Base-by-base conservation (phyloP, 345 rosid genomes). In the Hibiscus mutabilis region DNA sequence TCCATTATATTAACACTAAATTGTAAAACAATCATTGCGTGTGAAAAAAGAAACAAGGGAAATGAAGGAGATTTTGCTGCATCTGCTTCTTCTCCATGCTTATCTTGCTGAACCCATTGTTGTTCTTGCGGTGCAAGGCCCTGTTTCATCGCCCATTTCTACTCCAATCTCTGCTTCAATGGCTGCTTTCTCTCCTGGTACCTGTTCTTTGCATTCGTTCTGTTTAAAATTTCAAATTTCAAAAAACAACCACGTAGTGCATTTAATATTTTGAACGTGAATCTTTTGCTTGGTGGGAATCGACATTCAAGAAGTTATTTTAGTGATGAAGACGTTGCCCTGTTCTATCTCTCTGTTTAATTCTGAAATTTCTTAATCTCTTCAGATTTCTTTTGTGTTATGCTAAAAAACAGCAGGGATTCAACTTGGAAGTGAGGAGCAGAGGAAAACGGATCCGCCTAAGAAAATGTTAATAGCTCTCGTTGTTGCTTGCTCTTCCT, bases 401-500 rank as follows among this genome's bases (percentile, higher is more conserved):
- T 55, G 25, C 27, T 55, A 10, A 19, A 19, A 55, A 25, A 55
- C 69, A 10, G 63, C 83, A 89, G 97, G 91, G 73, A 72, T 60
- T 78, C 80, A 76, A 40, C 42, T 67, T 70, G 89, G 79, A 58
- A 70, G 61, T 71, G 76, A 81, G 71, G 85, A 75, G 56, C 79
- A 75, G 44, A 75, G 81, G 12, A 49, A 49, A 31, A 79, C 75
- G 83, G 77, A 79, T 70, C 75, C 76, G 19, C 75, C 77, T 72
- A 84, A 75, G 82, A 90, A 78, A 75, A 71, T 82, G 51, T 55
- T 83, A 51, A 65, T 84, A 72, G 79, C 85, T 73, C 85, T 95
- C 53, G 69, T 76, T 77, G 86, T 88, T 79, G 77, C 85, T 60
- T 88, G 89, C 69, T 75, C 83, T 78, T 80, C 85, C 25, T 74